Evolutionary conservation across 805 yeast species (phyloP).

Genomic region (Metschnikowia koreensis): DNA sequence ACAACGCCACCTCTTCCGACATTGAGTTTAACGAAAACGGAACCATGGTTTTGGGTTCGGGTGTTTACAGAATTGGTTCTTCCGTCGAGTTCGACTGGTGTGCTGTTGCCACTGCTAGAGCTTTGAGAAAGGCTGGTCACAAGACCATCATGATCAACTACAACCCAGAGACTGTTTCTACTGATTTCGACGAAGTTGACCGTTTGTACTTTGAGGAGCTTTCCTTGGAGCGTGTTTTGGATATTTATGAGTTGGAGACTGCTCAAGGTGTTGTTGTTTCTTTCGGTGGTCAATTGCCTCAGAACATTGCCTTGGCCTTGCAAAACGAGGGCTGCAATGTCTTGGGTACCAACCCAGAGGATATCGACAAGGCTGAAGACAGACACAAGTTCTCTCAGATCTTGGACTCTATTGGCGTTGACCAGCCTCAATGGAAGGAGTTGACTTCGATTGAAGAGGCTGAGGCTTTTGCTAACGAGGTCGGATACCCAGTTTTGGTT

Average conservation of each 20-base stretch:
- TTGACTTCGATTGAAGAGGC: slow-evolving; percentile 85
- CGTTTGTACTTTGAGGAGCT: slow-evolving; percentile 94
- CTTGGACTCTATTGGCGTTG: slow-evolving; percentile 87
- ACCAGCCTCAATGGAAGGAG: slow-evolving; percentile 98
- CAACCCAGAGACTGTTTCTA: slow-evolving; percentile 97
- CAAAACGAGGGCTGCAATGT: slow-evolving; percentile 83
- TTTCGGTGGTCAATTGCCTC: slow-evolving; percentile 98
- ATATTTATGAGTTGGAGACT: slow-evolving; percentile 89
- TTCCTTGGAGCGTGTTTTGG: slow-evolving; percentile 94
- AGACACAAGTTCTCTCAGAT: slow-evolving; percentile 96
- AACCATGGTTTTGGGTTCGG: slow-evolving; percentile 94
- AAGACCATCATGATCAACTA: slow-evolving; percentile 95
- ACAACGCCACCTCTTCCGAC: slow-evolving; percentile 86
- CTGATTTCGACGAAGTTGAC: slow-evolving; percentile 98
- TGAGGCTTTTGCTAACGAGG: slow-evolving; percentile 75
- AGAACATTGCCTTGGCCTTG: slow-evolving; percentile 86
- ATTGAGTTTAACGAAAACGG: slow-evolving; percentile 86
- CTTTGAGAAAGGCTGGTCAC: slow-evolving; percentile 81
- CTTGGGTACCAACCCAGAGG: slow-evolving; percentile 91
- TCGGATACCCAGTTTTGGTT: slow-evolving; percentile 92
- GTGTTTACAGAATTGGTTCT: slow-evolving; percentile 97
- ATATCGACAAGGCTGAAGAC: slow-evolving; percentile 96
- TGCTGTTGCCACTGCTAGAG: slow-evolving; percentile 95
- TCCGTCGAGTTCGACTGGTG: slow-evolving; percentile 99
- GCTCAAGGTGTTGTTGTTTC: slow-evolving; percentile 91